These are phyloP conservation scores for Termitomyces sp. DNA, from an alignment of 768 basidiomycete genomes.

Conservation along the genomic window DNA sequence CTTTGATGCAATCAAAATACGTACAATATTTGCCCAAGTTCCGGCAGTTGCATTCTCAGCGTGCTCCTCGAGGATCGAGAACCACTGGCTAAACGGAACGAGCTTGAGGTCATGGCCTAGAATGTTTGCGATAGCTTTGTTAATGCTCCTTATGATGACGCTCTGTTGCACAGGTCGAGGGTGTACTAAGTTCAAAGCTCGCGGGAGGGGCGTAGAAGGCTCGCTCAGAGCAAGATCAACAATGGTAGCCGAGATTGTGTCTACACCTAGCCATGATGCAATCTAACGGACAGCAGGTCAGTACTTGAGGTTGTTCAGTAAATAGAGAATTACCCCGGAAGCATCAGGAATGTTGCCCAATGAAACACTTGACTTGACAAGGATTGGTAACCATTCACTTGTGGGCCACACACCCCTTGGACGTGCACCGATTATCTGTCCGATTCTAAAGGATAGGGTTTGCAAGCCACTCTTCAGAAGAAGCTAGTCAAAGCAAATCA, in stretches of 20 bases:
- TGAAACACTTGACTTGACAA: constrained; percentile 28
- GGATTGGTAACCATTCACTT: constrained; percentile 34
- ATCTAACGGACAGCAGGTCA: constrained; percentile 10
- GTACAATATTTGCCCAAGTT: constrained; percentile 3
- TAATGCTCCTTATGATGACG: constrained; percentile 6
- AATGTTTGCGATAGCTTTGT: neutral
- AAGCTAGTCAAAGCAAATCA: constrained; percentile 17
- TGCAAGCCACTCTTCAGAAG: constrained; percentile 24
- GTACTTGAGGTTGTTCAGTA: neutral
- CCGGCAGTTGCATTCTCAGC: constrained; percentile 2
- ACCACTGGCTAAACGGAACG: constrained; percentile 15
- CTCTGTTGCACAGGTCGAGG: constrained; percentile 25
- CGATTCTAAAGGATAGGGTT: constrained; percentile 27
- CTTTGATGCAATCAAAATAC: neutral
- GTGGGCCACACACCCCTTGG: constrained; percentile 34
- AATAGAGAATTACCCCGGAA: constrained; percentile 19
- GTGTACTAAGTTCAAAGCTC: constrained; percentile 27
- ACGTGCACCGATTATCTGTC: constrained; percentile 29
- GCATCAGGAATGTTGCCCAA: constrained; percentile 23
- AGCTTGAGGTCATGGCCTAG: constrained; percentile 1
- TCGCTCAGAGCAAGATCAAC: constrained; percentile 23
- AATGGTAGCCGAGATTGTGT: constrained; percentile 21
- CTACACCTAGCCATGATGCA: constrained; percentile 25
- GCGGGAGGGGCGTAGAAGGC: constrained; percentile 10
- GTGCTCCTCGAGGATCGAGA: constrained; percentile 9